These are phyloP conservation scores for Chrysoporthe puriensis DNA, from an alignment of 2,329 filamentous ascomycete genomes.

Conservation along the genomic window DNA sequence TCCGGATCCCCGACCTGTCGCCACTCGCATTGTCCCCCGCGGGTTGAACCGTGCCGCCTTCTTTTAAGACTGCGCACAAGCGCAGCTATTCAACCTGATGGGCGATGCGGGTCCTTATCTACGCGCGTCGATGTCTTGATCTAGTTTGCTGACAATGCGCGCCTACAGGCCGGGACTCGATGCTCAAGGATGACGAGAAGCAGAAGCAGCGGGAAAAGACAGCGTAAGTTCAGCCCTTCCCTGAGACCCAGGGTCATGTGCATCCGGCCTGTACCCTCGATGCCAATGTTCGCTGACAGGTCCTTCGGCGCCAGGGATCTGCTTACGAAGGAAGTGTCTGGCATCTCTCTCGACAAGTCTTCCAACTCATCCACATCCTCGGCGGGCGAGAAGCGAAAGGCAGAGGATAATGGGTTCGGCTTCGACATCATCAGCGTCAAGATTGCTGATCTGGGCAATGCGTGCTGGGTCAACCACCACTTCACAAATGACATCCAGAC, in stretches of 20 bases:
- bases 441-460: constrained; percentile 97
- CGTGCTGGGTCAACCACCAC: constrained; percentile 98
- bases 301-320: constrained; percentile 66
- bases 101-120: background rate
- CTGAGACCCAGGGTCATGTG: too few relatives aligned
- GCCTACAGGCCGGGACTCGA: constrained; percentile 45
- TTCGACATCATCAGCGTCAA: constrained; percentile 92
- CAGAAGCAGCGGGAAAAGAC: constrained; percentile 91
- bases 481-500: constrained; percentile 99
- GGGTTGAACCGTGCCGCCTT: background rate
- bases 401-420: constrained; percentile 56
- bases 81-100: background rate
- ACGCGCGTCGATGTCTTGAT: background rate
- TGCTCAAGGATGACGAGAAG: constrained; percentile 60
- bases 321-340: constrained; percentile 88
- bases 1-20: constrained; percentile 7
- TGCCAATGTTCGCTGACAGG: constrained; percentile 14
- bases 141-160: constrained; percentile 10
- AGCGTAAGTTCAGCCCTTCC: constrained; percentile 66
- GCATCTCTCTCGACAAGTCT: constrained; percentile 86
- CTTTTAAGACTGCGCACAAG: too few relatives aligned
- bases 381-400: constrained; percentile 63
- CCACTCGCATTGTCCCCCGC: background rate
- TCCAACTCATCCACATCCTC: constrained; percentile 51
- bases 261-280: constrained; percentile 1